A percentile compares a stretch with the other conserved stretches of the same genome.
Conservation (phyloP, 2,329 filamentous ascomycete genomes). For the Pseudomassariella vexata region DNA sequence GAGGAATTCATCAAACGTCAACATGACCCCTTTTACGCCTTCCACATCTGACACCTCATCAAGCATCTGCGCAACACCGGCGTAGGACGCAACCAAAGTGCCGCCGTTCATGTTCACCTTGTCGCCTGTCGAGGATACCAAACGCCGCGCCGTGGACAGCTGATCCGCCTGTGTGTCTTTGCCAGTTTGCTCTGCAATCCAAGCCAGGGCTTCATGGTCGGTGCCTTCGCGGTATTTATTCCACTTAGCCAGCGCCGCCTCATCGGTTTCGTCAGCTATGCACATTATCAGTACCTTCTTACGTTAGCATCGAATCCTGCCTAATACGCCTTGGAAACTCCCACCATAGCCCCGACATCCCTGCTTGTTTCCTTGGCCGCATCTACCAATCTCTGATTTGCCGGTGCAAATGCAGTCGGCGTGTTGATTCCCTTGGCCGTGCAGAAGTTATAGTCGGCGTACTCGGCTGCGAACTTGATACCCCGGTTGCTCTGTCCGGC, state of each 20-base stretch:
- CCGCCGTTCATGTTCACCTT: constrained; percentile 9
- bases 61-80: constrained; percentile 6
- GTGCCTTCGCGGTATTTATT: constrained; percentile 6
- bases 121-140: constrained; percentile 6
- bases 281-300: constrained; percentile 6
- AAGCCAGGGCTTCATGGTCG: constrained; percentile 7
- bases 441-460: constrained; percentile 26
- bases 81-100: constrained; percentile 5
- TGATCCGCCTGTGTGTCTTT: constrained; percentile 6
- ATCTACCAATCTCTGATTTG: constrained; percentile 4
- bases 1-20: constrained; percentile 8
- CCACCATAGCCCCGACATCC: constrained; percentile 7
- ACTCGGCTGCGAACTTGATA: constrained; percentile 23
- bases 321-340: background rate
- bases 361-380: constrained; percentile 7
- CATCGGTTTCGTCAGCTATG: constrained; percentile 8
- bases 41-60: constrained; percentile 8
- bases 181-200: constrained; percentile 7
- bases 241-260: constrained; percentile 8
- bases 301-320: background rate
- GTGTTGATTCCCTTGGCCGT: constrained; percentile 14
- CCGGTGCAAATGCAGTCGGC: constrained; percentile 6
- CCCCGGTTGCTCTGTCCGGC: constrained; percentile 16
- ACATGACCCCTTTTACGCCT: constrained; percentile 7
- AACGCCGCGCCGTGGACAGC: constrained; percentile 4